Evolutionary conservation across 2,329 filamentous ascomycete species (phyloP), one percentile per base, ranked within the genome.

Genomic region (Penicillium janthinellum): DNA sequence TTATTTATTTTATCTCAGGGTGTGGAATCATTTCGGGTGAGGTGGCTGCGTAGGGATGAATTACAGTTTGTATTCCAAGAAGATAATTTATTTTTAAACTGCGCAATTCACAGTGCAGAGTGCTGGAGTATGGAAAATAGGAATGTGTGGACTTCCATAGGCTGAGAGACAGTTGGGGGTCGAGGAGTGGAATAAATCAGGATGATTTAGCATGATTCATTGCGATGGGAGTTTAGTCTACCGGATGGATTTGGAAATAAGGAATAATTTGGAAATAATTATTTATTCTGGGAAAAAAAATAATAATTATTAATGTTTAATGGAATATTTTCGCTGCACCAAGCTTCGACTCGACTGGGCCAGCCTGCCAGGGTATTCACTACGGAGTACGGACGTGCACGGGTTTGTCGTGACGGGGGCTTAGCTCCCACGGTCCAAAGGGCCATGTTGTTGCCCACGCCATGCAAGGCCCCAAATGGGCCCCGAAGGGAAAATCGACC

Each of bases 321-420:
- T 17, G 17, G 25, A 42, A n/a, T 15, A 20, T 20, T n/a, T n/a
- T 42, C 31, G 20, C 39, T 28, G 57, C 64, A 65, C 65, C 65
- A 67, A 64, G 65, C 65, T 54, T 63, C 64, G 59, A 66, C 59
- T 63, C 58, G 59, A 64, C 59, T 60, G 54, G 53, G 47, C 51
- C 35, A 42, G 50, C 25, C 25, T 25, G 25, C 25, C 25, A 28
- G 25, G n/a, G 22, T 31, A 34, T 31, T 17, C 28, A 59, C 61
- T 60, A 64, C 62, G 56, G 63, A 59, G 58, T 60, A 64, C 64
- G 56, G 63, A 64, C 59, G 53, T 59, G 50, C 51, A 20, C 49
- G 54, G 51, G 58, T 59, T 53, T 66, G 64, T 64, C 62, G 51
- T 54, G 50, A 66, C 63, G 61, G 62, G 65, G 65, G 64, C 64